phyloP scores from a whole-genome alignment of 2,329 filamentous ascomycete species.

The Arachnomyces sp. region DNA sequence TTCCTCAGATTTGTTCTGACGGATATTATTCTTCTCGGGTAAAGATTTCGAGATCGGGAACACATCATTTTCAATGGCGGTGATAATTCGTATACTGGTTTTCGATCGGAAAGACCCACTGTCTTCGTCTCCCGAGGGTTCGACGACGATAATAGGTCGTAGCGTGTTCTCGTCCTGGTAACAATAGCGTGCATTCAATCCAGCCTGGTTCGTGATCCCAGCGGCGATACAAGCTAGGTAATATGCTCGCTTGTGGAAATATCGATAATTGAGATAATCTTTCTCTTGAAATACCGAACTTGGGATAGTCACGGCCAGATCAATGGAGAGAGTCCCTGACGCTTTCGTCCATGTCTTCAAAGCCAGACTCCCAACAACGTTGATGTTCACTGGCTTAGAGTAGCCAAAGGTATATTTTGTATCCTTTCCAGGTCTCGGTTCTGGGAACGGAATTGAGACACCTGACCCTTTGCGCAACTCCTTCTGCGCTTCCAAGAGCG shows the following conservation, averaged over 20 bases:
- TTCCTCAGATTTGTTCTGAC: slow-evolving; percentile 46
- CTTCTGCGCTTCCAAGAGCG: slow-evolving; percentile 59
- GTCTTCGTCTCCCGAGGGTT: slow-evolving; percentile 24
- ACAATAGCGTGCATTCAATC: slow-evolving; percentile 56
- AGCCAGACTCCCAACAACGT: slow-evolving; percentile 83
- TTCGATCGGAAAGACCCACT: slow-evolving; percentile 32
- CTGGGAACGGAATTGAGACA: slow-evolving; percentile 73
- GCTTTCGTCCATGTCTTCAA: slow-evolving; percentile 64
- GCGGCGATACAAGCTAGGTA: slow-evolving; percentile 77
- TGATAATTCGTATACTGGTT: slow-evolving; percentile 67
- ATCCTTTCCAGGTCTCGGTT: slow-evolving; percentile 67
- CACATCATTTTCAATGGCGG: slow-evolving; percentile 59
- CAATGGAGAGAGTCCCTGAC: slow-evolving; percentile 51
- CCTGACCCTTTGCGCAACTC: slow-evolving; percentile 59
- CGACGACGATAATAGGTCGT: slow-evolving; percentile 58
- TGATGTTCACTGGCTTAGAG: slow-evolving; percentile 66
- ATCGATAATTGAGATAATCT: slow-evolving; percentile 85
- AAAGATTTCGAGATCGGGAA: slow-evolving; percentile 67
- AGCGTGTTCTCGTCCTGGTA: slow-evolving; percentile 66
- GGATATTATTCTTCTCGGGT: slow-evolving; percentile 62
- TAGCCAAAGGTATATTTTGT: slow-evolving; percentile 77
- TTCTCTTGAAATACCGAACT: slow-evolving; percentile 76
- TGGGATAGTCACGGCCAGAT: slow-evolving; percentile 86
- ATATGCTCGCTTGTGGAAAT: slow-evolving; percentile 90
- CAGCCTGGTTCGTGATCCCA: slow-evolving; percentile 53